A percentile compares a stretch with the other conserved stretches of the same genome.
phyloP scores from a whole-genome alignment of 257 asterid species.

The Petunia axillaris region DNA sequence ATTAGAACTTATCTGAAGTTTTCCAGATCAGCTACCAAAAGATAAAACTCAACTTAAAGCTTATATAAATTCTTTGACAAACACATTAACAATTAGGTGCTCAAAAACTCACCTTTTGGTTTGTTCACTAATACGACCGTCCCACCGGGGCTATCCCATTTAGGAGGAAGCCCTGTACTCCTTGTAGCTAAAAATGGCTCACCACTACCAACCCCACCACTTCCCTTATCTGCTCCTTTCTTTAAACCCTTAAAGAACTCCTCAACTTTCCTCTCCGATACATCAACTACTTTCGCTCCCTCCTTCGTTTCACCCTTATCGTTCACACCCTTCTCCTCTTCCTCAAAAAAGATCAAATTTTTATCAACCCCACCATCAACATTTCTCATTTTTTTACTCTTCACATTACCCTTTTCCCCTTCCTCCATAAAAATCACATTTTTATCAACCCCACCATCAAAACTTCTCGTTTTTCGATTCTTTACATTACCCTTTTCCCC shows the following conservation, averaged over 20 bases:
- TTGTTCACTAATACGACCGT: conserved; percentile 87
- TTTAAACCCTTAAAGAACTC: conserved; percentile 96
- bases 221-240: conserved; percentile 68
- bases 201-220: conserved; percentile 33
- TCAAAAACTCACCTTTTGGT: conserved; percentile 70
- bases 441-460: conserved; percentile 36
- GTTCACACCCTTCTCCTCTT: conserved; percentile 20
- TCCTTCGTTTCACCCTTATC: conserved; percentile 37
- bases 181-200: conserved; percentile 82
- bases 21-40: not conserved
- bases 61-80: not conserved
- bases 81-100: conserved; percentile 5
- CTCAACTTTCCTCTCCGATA: conserved; percentile 88
- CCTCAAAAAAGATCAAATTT: conserved; percentile 78
- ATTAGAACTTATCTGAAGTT: not conserved
- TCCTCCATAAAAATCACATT: conserved; percentile 77
- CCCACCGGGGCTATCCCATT: conserved; percentile 91
- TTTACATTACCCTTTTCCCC: conserved; percentile 13
- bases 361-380: conserved; percentile 35
- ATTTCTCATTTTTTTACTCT: conserved; percentile 6
- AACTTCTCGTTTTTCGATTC: not conserved
- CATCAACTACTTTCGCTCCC: conserved; percentile 46
- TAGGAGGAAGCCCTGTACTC: conserved; percentile 84
- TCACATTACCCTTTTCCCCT: not conserved
- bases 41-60: no score